These are phyloP conservation scores for Lomentospora prolificans DNA, from an alignment of 2,329 filamentous ascomycete genomes.

Conservation along the genomic window DNA sequence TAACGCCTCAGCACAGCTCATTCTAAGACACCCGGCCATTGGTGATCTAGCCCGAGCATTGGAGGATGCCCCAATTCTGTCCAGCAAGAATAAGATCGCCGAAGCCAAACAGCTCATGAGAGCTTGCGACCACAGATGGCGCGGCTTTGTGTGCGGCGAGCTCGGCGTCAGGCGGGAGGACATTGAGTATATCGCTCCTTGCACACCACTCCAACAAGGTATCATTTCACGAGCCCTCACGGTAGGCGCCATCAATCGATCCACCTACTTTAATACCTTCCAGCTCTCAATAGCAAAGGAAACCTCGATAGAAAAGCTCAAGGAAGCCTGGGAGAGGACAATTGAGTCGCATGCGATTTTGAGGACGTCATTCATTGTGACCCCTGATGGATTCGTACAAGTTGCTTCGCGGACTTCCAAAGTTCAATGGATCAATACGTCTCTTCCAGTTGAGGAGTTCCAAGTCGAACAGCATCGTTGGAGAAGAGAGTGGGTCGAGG, in stretches of 20 bases:
- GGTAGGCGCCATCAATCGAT: conserved; percentile 30
- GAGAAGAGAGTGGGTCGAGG: conserved; percentile 40
- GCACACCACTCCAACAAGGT: conserved; percentile 77
- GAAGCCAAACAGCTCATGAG: conserved; percentile 43
- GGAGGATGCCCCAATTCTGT: conserved; percentile 8
- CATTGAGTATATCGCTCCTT: conserved; percentile 69
- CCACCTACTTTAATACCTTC: conserved; percentile 72
- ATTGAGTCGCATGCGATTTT: conserved; percentile 51
- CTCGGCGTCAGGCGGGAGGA: conserved; percentile 40
- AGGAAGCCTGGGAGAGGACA: conserved; percentile 46
- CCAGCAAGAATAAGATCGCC: conserved; percentile 11
- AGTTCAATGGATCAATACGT: conserved; percentile 33
- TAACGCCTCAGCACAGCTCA: conserved; percentile 50
- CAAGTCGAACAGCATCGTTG: not conserved
- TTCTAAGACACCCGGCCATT: conserved; percentile 54
- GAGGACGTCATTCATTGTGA: conserved; percentile 62
- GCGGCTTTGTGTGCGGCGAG: conserved; percentile 37
- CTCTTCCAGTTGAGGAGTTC: not conserved
- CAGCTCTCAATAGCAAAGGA: conserved; percentile 39
- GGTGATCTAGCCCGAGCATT: conserved; percentile 34
- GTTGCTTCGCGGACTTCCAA: conserved; percentile 42
- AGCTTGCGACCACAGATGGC: conserved; percentile 54
- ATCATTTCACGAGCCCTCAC: conserved; percentile 64
- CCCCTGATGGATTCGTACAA: conserved; percentile 68
- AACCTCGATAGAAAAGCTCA: conserved; percentile 38